Conservation (phyloP, 192 early-diverging fungal species). For the Pilaira anomala region DNA sequence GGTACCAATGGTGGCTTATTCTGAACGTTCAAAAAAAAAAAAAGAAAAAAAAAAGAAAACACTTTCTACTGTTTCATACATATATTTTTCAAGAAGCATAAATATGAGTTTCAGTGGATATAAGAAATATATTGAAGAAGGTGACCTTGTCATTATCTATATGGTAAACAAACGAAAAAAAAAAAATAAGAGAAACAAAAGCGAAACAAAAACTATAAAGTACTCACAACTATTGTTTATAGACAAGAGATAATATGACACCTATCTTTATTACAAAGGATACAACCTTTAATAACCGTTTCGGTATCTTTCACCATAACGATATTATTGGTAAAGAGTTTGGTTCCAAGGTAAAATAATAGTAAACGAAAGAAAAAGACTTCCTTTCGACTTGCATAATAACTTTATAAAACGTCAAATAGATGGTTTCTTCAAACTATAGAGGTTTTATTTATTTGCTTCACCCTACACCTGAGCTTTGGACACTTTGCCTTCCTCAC, state of each 20-base stretch:
- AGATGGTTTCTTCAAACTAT: slow-evolving; percentile 58
- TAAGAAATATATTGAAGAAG: slow-evolving; percentile 61
- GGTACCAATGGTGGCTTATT: too few species aligned
- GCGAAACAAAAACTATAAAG: too few species aligned
- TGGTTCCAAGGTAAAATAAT: slow-evolving; percentile 69
- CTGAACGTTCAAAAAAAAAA: too few species aligned
- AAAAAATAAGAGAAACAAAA: neutral
- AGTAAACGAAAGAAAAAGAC: too few species aligned
- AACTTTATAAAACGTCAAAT: too few species aligned
- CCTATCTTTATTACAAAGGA: slow-evolving; percentile 59
- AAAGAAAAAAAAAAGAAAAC: too few species aligned
- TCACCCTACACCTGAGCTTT: slow-evolving; percentile 92
- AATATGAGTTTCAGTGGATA: slow-evolving; percentile 37
- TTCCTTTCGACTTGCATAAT: slow-evolving; percentile 2
- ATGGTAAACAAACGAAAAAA: slow-evolving; percentile 46
- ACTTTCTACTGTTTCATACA: too few species aligned
- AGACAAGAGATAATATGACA: slow-evolving; percentile 73
- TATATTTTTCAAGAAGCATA: too few species aligned
- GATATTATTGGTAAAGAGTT: slow-evolving; percentile 86
- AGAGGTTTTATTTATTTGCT: slow-evolving; percentile 82
- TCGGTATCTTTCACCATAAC: slow-evolving; percentile 75
- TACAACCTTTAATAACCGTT: slow-evolving; percentile 69
- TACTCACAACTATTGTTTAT: neutral
- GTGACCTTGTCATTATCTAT: slow-evolving; percentile 77
- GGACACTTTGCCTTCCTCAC: slow-evolving; percentile 90